These are phyloP conservation scores for Talaromyces trachyspermus DNA, from an alignment of 495 filamentous ascomycete species.

Conservation along the genomic window DNA sequence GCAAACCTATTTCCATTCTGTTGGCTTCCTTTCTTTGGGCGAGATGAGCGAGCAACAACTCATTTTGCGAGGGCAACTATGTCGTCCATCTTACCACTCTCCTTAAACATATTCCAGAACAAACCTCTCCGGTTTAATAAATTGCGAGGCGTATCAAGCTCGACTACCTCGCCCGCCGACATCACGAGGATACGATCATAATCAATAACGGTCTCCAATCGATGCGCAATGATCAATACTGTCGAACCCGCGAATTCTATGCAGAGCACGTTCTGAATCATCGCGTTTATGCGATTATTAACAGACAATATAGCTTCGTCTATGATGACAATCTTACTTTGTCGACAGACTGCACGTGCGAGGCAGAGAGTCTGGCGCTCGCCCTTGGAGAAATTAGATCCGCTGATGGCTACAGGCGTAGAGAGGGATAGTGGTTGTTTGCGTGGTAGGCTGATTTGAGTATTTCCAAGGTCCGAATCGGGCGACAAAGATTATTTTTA, in stretches of 20 bases:
- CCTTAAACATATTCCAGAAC: background rate
- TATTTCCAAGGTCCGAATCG: background rate
- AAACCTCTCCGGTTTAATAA: slow-evolving; percentile 4
- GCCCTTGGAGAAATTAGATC: slow-evolving; percentile 54
- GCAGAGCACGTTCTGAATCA: slow-evolving; percentile 42
- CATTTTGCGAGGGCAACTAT: background rate
- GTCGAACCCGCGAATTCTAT: slow-evolving; percentile 27
- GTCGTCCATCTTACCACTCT: background rate
- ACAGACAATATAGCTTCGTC: slow-evolving; percentile 54
- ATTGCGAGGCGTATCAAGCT: slow-evolving; percentile 5
- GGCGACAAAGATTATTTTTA: too few species aligned
- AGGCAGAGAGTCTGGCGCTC: slow-evolving; percentile 83
- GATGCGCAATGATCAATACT: slow-evolving; percentile 34
- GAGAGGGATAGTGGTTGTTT: background rate
- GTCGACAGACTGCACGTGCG: slow-evolving; percentile 58
- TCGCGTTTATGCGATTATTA: slow-evolving; percentile 47
- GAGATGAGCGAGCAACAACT: background rate
- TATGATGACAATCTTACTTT: slow-evolving; percentile 50
- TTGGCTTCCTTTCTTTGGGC: background rate
- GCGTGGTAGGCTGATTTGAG: background rate
- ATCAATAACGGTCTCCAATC: slow-evolving; percentile 31
- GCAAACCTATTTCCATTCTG: background rate
- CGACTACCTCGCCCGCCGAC: slow-evolving; percentile 22
- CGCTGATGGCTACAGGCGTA: background rate
- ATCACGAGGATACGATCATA: slow-evolving; percentile 34